These are phyloP conservation scores for Pisolithus marmoratus DNA, from an alignment of 768 basidiomycete genomes.

Conservation along the genomic window DNA sequence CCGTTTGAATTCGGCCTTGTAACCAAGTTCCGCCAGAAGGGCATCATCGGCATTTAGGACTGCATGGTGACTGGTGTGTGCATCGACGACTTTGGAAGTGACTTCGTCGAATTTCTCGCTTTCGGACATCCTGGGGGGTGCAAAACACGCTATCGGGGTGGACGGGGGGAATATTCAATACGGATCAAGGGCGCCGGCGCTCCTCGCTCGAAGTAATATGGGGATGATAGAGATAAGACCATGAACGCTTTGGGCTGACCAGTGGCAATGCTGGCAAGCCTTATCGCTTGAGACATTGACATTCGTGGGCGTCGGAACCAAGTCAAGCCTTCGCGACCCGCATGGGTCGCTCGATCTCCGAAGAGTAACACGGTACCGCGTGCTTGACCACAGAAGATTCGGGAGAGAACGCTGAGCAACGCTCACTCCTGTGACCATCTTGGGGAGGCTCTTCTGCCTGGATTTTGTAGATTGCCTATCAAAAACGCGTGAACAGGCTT, in stretches of 20 bases:
- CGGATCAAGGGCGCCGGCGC: not conserved
- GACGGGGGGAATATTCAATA: not conserved
- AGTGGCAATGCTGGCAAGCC: not conserved
- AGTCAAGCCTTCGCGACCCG: no score
- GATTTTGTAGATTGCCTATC: no score
- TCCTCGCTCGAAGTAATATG: not conserved
- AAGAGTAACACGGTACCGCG: no score
- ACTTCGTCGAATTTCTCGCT: conserved; percentile 14
- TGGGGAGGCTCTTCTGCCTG: no score
- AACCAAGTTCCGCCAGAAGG: conserved; percentile 60
- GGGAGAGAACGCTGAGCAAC: no score
- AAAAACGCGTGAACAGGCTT: no score
- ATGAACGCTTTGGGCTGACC: not conserved
- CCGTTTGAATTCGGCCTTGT: conserved; percentile 67
- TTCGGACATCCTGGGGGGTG: conserved; percentile 11
- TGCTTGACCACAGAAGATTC: no score
- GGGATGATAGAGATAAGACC: not conserved
- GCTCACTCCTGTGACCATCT: no score
- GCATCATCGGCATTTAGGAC: conserved; percentile 47
- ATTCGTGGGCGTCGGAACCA: not conserved
- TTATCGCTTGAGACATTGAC: not conserved
- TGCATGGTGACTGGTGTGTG: conserved; percentile 10
- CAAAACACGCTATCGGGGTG: not conserved
- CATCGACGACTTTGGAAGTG: conserved; percentile 7
- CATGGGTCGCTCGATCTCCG: no score